phyloP scores from a whole-genome alignment of 495 filamentous ascomycete species.

The Penicillium mononematosum region DNA sequence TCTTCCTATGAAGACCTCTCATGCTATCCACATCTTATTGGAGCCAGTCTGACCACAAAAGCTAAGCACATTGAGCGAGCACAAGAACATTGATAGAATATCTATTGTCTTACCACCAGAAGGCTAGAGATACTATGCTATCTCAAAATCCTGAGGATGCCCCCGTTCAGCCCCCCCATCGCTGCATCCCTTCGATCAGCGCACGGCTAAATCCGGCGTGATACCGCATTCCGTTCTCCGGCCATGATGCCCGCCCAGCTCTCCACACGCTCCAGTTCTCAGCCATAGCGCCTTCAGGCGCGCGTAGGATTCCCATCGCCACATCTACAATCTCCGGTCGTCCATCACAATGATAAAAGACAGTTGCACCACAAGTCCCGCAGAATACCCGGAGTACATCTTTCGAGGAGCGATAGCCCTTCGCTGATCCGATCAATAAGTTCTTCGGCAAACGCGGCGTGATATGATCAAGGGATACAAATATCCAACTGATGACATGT shows the following conservation, averaged over 20 bases:
- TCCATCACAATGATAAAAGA: conserved; percentile 47
- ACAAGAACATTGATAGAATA: too few species aligned
- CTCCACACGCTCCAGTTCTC: conserved; percentile 44
- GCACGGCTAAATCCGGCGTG: conserved; percentile 28
- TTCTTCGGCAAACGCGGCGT: conserved; percentile 25
- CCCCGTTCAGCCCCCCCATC: conserved; percentile 25
- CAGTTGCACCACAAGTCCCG: conserved; percentile 47
- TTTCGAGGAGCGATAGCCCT: conserved; percentile 42
- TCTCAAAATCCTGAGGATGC: conserved; percentile 18
- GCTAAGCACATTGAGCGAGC: too few species aligned
- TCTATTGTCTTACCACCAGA: too few species aligned
- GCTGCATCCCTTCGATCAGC: conserved; percentile 33
- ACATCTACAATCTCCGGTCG: conserved; percentile 50
- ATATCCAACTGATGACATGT: conserved; percentile 49
- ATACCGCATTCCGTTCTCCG: conserved; percentile 33
- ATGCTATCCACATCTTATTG: too few species aligned
- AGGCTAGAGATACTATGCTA: conserved; percentile 7
- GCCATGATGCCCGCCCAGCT: conserved; percentile 26
- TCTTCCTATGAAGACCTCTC: too few species aligned
- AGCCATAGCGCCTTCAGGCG: conserved; percentile 49
- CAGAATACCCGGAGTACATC: conserved; percentile 53
- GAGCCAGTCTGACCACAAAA: too few species aligned
- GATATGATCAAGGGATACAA: conserved; percentile 29
- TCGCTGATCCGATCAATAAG: conserved; percentile 43
- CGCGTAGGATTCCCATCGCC: conserved; percentile 48